Evolutionary conservation across 176 grass and related monocot genomes (phyloP), one percentile per base, ranked within the genome.

Genomic region (Calamus simplicifolius): DNA sequence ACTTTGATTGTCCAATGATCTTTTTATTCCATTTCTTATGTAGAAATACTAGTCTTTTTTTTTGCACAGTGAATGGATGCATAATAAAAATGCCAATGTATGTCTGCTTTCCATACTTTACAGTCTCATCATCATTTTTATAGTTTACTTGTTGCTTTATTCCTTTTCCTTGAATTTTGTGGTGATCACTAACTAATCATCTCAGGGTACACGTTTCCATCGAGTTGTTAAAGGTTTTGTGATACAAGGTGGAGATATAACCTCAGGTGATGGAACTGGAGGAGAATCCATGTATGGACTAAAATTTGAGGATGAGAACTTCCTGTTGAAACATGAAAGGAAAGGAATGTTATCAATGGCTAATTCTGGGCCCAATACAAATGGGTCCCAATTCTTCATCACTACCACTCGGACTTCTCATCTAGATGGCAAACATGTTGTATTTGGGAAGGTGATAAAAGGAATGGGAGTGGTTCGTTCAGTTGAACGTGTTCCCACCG

Each of bases 271-370:
- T 72, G 87, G 92, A 66, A 82, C 87, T 48, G 87, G 92, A 26
- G 92, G 87, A 21, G 83, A 88, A 50, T 90, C 92, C 19, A 88
- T 96, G 76, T 96, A 96, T 54, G 92, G 83, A 67, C 55, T 73
- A 68, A 85, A 88, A 57, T 96, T 96, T 77, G 86, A 79, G 16
- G 92, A 96, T 63, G 92, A 96, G 57, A 90, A 90, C 74, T 96
- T 90, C 81, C 28, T 77, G 59, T 25, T 87, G 62, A 96, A 85
- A 68, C 92, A 96, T 68, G 92, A 90, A 69, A 79, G 87, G 59
- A 96, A 96, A 82, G 87, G 92, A 59, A 85, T 96, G 78, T 29
- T 96, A 62, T 90, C 91, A 51, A 96, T 96, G 91, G 86, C 86
- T 19, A 96, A 88, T 85, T 29, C 78, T 71, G 91, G 91, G 48